Base-by-base conservation (phyloP, 1,139 yeast species). In the Suhomyces ambrosiae region DNA sequence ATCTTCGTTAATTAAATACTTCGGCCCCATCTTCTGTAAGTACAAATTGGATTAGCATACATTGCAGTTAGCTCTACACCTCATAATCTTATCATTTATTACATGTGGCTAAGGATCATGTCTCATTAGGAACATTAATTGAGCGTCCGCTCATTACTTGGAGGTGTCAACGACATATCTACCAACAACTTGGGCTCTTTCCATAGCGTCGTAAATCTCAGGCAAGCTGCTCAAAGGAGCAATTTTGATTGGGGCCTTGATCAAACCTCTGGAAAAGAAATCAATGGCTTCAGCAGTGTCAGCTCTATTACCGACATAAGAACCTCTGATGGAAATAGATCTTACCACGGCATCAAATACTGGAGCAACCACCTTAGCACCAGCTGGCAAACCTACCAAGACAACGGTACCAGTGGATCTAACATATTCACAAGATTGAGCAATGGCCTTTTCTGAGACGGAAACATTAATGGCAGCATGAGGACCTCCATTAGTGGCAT, bases 381-480 rank as follows among this genome's bases (percentile, higher is more conserved):
- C 77, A 30, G 86, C 85, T 48, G 94, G 94, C 55, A 86, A 71
- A 51, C 94, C 94, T 50, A 86, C 92, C 53, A 83, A 70, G 37
- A 86, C 92, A 56, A 83, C 85, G 47, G 86, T 80, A 61, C 95
- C 95, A 42, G 78, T 71, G 22, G 87, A 66, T 65, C 92, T 78
- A 41, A 83, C 85, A 63, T 80, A 85, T 46, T 76, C 71, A 47
- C 81, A 71, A 14, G 92, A 83, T 56, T 79, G 82, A 40, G 76
- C 67, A 54, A 85, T 82, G 44, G 94, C 94, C 41, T 65, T 66
- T 60, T 79, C 86, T 35, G 94, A 80, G 40, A 82, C 90, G 30
- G 94, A 86, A 44, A 86, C 88, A 63, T 84, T 86, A 56, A 86
- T 72, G 49, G 78, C 88, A 55, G 85, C 92, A 56, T 86, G 90